Percentiles rank a stretch among this genome's conserved stretches.
phyloP scores from a whole-genome alignment of 2,329 filamentous ascomycete species.

The Furcasterigmium sp. region DNA sequence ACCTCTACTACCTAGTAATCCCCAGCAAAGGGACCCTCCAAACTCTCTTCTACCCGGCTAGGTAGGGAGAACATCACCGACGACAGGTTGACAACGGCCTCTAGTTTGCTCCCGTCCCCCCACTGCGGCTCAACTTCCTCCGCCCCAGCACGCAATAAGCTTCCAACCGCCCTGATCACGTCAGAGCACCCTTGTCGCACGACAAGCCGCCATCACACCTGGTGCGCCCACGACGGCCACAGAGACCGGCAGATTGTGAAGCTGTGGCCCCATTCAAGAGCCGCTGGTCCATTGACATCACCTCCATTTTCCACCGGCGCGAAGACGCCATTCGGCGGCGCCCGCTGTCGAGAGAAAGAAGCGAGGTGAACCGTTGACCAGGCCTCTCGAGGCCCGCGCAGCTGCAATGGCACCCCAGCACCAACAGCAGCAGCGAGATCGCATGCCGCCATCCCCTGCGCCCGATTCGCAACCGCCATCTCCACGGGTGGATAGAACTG shows the following conservation, averaged over 20 bases:
- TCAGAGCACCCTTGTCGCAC: slow-evolving; percentile 21
- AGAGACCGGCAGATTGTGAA: background rate
- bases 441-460: slow-evolving; percentile 1
- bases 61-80: no score
- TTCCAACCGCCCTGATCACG: slow-evolving; percentile 4
- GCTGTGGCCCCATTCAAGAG: background rate
- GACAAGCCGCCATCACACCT: slow-evolving; percentile 1
- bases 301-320: background rate
- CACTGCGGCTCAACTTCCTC: background rate
- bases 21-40: no score
- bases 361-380: no score
- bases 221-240: background rate
- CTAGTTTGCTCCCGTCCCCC: background rate
- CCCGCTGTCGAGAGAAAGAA: no score
- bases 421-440: background rate
- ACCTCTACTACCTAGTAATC: no score
- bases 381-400: no score
- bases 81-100: no score
- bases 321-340: background rate
- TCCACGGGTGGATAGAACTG: slow-evolving; percentile 7
- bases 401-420: slow-evolving; percentile 7
- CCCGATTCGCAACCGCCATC: slow-evolving; percentile 6
- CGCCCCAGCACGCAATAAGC: slow-evolving; percentile 1
- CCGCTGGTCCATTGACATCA: background rate
- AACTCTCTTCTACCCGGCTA: no score